Evolutionary conservation across 305 asterid species (phyloP).

Genomic region (Fraxinus sp.): DNA sequence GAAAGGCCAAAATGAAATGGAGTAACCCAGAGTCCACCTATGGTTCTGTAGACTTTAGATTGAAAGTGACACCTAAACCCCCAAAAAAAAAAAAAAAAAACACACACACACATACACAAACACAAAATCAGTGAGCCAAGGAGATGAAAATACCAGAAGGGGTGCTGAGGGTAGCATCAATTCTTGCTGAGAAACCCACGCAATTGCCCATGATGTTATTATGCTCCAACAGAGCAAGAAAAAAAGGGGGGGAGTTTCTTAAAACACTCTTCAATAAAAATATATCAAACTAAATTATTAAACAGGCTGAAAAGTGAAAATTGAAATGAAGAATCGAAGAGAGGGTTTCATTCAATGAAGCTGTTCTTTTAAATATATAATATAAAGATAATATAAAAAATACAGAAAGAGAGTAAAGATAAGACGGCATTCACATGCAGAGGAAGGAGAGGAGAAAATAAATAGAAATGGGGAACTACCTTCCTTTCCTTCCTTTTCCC

Average conservation of each 20-base stretch:
- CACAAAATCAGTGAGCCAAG: neutral
- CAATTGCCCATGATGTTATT: slow-evolving; percentile 67
- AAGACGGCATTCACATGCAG: neutral
- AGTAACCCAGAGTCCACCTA: neutral
- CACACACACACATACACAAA: too few species aligned
- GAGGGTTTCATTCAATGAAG: neutral
- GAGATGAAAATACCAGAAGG: slow-evolving; percentile 46
- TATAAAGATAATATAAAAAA: neutral
- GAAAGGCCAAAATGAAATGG: neutral
- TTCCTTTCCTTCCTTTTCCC: neutral
- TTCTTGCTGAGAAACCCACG: slow-evolving; percentile 69
- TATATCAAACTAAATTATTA: neutral
- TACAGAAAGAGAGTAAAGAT: neutral
- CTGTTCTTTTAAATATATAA: neutral
- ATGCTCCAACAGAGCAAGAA: slow-evolving; percentile 9
- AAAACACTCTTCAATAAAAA: slow-evolving; percentile 3
- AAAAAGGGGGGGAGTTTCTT: neutral
- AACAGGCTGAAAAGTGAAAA: neutral
- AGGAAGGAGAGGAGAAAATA: neutral
- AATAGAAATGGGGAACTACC: neutral
- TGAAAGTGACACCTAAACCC: slow-evolving; percentile 43
- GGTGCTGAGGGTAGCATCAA: slow-evolving; percentile 62
- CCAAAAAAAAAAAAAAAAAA: neutral
- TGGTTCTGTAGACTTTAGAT: slow-evolving; percentile 41
- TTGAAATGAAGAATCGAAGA: neutral